Conservation (phyloP, 176 grass and related monocot species). For the Tillandsia leiboldiana region DNA sequence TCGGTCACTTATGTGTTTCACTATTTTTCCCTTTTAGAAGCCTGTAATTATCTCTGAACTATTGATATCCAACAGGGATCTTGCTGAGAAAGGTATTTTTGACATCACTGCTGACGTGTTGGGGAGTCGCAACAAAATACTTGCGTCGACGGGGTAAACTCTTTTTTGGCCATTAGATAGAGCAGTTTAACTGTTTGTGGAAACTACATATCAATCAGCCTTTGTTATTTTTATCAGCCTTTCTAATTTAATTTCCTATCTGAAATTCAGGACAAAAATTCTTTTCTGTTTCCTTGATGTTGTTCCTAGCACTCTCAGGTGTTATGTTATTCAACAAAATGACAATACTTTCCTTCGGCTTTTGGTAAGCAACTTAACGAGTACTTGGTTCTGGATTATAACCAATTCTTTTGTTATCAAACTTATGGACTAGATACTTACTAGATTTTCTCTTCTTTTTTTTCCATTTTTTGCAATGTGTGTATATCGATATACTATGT, state of each 20-base stretch:
- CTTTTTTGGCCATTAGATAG: background rate
- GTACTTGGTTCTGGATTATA: conserved; percentile 3
- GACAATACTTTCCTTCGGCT: conserved; percentile 65
- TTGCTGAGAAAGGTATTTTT: conserved; percentile 52
- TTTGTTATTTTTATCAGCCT: background rate
- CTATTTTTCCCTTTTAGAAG: background rate
- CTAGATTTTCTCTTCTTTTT: background rate
- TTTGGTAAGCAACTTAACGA: conserved; percentile 42
- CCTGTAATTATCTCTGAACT: conserved; percentile 13
- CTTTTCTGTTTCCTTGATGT: conserved; percentile 60
- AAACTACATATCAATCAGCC: background rate
- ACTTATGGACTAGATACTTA: background rate
- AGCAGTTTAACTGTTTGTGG: background rate
- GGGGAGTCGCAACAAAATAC: conserved; percentile 59
- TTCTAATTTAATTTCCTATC: conserved; percentile 12
- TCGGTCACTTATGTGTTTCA: background rate
- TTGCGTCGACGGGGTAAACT: conserved; percentile 70
- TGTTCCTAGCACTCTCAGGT: conserved; percentile 44
- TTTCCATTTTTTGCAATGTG: background rate
- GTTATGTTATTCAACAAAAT: conserved; percentile 58
- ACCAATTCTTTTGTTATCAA: background rate
- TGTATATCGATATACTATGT: too few relatives aligned
- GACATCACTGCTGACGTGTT: conserved; percentile 71
- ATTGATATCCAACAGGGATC: conserved; percentile 36
- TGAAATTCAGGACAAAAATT: conserved; percentile 64